Base-by-base conservation (phyloP, 306 rosid genomes). In the Abrus pulchellus region DNA sequence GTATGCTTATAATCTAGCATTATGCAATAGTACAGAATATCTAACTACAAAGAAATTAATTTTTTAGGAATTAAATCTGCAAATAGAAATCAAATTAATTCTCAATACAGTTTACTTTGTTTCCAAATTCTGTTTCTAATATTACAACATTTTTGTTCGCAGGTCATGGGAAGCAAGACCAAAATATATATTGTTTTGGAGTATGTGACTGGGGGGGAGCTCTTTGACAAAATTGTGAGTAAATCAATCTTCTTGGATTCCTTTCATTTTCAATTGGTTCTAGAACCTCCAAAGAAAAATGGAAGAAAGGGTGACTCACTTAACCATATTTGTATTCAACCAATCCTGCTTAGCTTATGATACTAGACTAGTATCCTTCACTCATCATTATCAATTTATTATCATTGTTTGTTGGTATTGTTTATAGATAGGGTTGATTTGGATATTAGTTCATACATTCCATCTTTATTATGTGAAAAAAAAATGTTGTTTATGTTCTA, bases 191-290 rank as follows among this genome's bases (percentile, higher is more conserved):
- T 95, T 48, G 93, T 92, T 60, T 86, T 95, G 92, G 99, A 95
- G 85, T 93, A 89, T 81, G 97, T 87, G 60, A 95, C 99, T 2
- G 99, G 99, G 5, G 99, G 98, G 9, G 99, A 95, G 90, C 99
- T 95, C 68, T 95, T 95, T 73, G 99, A 95, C 87, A 95, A 95
- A 90, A 95, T 93, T 88, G 99, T 95, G 86, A 91, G 99, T 86
- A 38, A 49, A 72, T 59, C 55, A 72, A 55, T 41, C n/a, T 7
- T 84, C 44, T 12, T 6, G 48, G 28, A 9, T 82, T 54, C 49
- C 3, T 65, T 41, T 73, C 60, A 52, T 75, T 78, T 74, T 78
- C 50, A 66, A 13, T 55, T 30, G 34, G 70, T 41, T 77, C 64
- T 78, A 74, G 68, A 47, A 32, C 32, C 8, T 38, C 60, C 53